Conservation (phyloP, 805 yeast species). For the Starmera amethionina region DNA sequence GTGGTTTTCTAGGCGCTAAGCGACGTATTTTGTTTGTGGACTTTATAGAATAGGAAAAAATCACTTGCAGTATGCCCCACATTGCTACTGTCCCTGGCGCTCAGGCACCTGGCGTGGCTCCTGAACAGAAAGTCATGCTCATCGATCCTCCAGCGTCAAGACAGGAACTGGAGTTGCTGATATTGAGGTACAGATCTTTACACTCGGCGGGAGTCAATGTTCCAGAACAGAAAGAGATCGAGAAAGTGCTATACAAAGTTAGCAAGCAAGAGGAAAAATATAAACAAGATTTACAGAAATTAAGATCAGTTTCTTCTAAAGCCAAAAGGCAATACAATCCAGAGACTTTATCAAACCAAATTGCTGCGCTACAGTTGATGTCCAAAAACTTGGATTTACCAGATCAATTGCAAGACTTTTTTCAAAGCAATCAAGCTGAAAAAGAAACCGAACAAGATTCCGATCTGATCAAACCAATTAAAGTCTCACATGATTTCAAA, state of each 20-base stretch:
- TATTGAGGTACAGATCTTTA: constrained; percentile 11
- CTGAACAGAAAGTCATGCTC: background rate
- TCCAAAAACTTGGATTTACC: constrained; percentile 63
- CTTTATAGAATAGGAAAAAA: too few species aligned
- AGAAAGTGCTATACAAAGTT: constrained; percentile 28
- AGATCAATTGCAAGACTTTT: constrained; percentile 31
- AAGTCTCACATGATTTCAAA: constrained; percentile 19
- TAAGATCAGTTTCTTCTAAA: constrained; percentile 16
- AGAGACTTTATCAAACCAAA: constrained; percentile 43
- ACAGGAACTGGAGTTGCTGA: constrained; percentile 9
- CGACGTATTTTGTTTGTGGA: too few species aligned
- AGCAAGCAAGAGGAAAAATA: constrained; percentile 31
- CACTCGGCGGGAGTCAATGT: constrained; percentile 4
- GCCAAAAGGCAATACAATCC: constrained; percentile 28
- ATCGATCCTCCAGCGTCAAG: constrained; percentile 3
- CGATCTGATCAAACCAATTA: constrained; percentile 13
- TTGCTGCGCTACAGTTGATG: constrained; percentile 53
- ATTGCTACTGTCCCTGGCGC: background rate
- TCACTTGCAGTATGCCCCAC: too few species aligned
- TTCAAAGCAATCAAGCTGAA: constrained; percentile 8
- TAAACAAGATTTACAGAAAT: constrained; percentile 15
- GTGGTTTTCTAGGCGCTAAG: too few species aligned
- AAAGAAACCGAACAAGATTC: background rate
- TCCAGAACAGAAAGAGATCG: constrained; percentile 34
- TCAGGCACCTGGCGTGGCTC: background rate